Conservation (phyloP, 2,329 filamentous ascomycete species). For the Penicillium rolfsii region DNA sequence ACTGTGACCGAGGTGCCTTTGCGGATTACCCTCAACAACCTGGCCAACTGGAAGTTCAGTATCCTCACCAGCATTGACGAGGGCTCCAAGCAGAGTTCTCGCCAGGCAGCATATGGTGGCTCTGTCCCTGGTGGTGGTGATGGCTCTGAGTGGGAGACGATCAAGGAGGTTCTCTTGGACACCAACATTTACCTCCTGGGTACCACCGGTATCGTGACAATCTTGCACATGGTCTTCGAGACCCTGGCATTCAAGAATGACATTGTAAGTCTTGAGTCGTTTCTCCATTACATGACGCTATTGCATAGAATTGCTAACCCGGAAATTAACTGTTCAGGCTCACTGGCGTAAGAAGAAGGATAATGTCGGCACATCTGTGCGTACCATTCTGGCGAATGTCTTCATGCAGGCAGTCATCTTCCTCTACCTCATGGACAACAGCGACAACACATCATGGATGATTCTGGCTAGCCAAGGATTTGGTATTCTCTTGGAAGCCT, state of each 20-base stretch:
- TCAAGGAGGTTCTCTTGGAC: conserved; percentile 93
- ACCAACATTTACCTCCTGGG: conserved; percentile 89
- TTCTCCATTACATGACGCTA: neutral
- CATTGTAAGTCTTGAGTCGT: conserved; percentile 60
- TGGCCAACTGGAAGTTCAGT: conserved; percentile 87
- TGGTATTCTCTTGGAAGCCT: conserved; percentile 76
- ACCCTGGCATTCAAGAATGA: conserved; percentile 96
- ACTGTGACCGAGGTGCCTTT: conserved; percentile 82
- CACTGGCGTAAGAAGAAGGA: conserved; percentile 99
- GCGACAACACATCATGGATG: conserved; percentile 98
- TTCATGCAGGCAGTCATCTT: conserved; percentile 98
- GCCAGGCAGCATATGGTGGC: conserved; percentile 74
- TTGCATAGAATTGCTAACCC: conserved; percentile 17
- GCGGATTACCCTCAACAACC: conserved; percentile 79
- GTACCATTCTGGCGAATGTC: conserved; percentile 93
- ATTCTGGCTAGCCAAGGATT: conserved; percentile 91
- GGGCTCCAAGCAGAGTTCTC: conserved; percentile 79
- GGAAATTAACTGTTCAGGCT: conserved; percentile 46
- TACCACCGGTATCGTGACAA: conserved; percentile 79
- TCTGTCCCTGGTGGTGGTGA: conserved; percentile 77
- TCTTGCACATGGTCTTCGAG: conserved; percentile 94
- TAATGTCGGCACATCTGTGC: conserved; percentile 93
- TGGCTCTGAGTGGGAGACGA: conserved; percentile 91
- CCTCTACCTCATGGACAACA: conserved; percentile 95
- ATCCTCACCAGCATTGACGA: conserved; percentile 83